Base-by-base conservation (phyloP, 352 stramenopile species). In the Pythium vanterpoolii region DNA sequence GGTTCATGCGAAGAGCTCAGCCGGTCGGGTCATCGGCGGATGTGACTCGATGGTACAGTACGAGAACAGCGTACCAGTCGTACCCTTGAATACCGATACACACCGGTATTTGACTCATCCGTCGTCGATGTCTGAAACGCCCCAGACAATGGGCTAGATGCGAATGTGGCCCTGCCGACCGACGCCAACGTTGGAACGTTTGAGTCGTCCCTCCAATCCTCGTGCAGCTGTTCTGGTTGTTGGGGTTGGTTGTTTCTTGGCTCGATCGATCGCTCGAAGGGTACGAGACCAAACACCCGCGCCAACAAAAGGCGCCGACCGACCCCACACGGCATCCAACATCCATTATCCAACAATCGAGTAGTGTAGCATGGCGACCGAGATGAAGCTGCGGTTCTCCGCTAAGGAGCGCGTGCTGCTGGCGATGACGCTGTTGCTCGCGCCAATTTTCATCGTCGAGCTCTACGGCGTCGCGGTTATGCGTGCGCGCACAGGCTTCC, bases 371-470 rank as follows among this genome's bases (percentile, higher is more conserved):
- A 69, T 69, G 61, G 44, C 66, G 50, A 89, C 73, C 34, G 71
- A 89, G 65, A 89, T 89, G 75, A 83, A 78, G 58, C 46, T 86
- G 24, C 60, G 62, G 56, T 67, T 87, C 33, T 85, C 69, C 57
- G 56, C 64, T 46, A 87, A 87, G 67, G 77, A 89, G 72, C 70
- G 71, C 57, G 73, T 83, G 46, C 68, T 89, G 23, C 54, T 89
- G 40, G 66, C 57, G 34, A 59, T 85, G 56, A 89, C 79, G 59
- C 44, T 87, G 50, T 67, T 76, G 59, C 76, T 89, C 23, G 77
- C 72, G 60, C 79, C 79, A 23, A 83, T 87, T 58, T 68, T 87
- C 27, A 27, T 79, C 30, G 31, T 73, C 38, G 70, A 85, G 65
- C 60, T 87, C 45, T 78, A 71, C 57, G 75, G 73, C 53, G 73